Base-by-base conservation (phyloP, 1,139 yeast species). In the Sugiyamaella xylanicola region DNA sequence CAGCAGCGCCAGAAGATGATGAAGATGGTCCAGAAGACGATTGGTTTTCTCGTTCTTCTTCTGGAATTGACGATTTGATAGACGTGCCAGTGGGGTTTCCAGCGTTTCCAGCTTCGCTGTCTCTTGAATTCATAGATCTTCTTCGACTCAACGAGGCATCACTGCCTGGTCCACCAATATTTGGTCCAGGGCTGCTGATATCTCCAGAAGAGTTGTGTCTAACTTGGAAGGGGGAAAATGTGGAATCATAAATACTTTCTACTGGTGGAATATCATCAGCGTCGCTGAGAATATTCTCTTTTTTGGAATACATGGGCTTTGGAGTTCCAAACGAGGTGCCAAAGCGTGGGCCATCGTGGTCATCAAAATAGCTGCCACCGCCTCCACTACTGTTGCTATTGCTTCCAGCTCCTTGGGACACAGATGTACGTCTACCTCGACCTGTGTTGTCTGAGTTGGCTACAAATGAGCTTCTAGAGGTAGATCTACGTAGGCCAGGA, bases 221-320 rank as follows among this genome's bases (percentile, higher is more conserved):
- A 48, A 44, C 51, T 39, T 42, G 50, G 25, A 20, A 44, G 8
- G 47, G 50, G 7, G 51, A 46, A 11, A 47, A 35, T 19, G 43
- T 58, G 20, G 63, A 46, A 54, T 71, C 74, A 56, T 70, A 68
- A 40, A 70, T 66, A 51, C 72, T 68, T 37, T 63, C 65, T 1
- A 67, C 64, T 20, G 75, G 75, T 4, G 75, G 75, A 25, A 69
- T 61, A 42, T 72, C 75, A 37, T 65, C 68, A 35, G 60, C 68
- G 42, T 63, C 67, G n/a, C 63, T 59, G 9, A 58, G 49, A 16
- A 61, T 58, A 39, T 57, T 57, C 52, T 61, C 56, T 35, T 41
- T 55, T 56, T 56, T 58, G 1, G 61, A 53, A 4, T 54, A 61
- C 5, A 65, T 49, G n/a, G 72, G 71, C 53, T 67, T 68, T 16